These are phyloP conservation scores for Salpingoeca rosetta DNA, from an alignment of 78 protist species.

Conservation along the genomic window DNA sequence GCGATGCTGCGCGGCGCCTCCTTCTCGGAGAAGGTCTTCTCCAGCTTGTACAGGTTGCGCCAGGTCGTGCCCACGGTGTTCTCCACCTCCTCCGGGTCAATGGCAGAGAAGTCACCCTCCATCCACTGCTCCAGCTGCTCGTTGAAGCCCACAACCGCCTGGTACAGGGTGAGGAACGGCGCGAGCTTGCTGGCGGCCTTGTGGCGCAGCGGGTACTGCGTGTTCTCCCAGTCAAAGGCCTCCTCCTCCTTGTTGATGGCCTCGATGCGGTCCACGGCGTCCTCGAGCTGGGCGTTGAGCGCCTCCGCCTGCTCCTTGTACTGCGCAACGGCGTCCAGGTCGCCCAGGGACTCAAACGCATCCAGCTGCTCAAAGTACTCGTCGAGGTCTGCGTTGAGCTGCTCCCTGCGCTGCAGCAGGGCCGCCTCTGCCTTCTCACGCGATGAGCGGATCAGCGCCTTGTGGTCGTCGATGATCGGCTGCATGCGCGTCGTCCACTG, in stretches of 20 bases:
- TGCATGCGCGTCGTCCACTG: background rate
- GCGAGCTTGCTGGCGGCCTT: background rate
- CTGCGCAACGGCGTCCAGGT: background rate
- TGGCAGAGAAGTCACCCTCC: background rate
- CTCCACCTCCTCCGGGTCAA: conserved; percentile 1
- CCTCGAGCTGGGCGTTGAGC: background rate
- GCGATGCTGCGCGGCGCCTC: background rate
- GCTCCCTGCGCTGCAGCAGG: background rate
- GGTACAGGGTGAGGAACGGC: conserved; percentile 1
- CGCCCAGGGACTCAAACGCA: background rate
- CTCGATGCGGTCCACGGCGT: background rate
- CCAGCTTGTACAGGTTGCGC: conserved; percentile 5
- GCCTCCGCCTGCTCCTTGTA: background rate
- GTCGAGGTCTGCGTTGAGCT: background rate
- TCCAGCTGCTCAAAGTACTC: background rate
- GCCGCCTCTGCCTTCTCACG: background rate
- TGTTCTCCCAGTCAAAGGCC: conserved; percentile 3
- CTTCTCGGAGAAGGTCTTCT: conserved; percentile 1
- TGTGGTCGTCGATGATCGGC: background rate
- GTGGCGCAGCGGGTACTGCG: background rate
- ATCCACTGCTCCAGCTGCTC: background rate
- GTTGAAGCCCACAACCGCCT: background rate
- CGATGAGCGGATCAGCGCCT: background rate
- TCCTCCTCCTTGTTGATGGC: conserved; percentile 4
- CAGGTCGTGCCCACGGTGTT: background rate